Percentiles rank a stretch among this genome's conserved stretches.
Evolutionary conservation across 108 stramenopile species (phyloP).

Genomic region (Skeletonema marinoi): DNA sequence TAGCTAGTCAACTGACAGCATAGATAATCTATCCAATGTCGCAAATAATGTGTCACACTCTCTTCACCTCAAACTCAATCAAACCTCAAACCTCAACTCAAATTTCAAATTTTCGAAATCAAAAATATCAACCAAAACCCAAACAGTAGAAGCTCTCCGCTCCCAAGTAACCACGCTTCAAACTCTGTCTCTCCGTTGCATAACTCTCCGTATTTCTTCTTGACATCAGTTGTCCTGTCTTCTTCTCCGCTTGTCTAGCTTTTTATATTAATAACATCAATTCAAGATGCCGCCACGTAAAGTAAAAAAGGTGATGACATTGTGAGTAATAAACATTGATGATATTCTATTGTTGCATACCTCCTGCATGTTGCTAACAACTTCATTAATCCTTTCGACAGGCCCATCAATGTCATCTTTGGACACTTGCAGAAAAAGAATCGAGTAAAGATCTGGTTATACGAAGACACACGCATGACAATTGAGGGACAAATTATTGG

Average conservation of each 20-base stretch:
- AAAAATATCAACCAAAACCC: too few species aligned
- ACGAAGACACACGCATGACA: constrained; percentile 95
- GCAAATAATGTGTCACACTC: too few species aligned
- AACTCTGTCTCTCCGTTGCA: not conserved
- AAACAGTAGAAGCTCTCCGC: too few species aligned
- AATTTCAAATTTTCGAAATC: too few species aligned
- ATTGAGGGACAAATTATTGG: constrained; percentile 98
- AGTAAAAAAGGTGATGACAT: constrained; percentile 92
- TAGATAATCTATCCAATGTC: too few species aligned
- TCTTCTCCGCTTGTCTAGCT: not conserved
- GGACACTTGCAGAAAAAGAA: constrained; percentile 93
- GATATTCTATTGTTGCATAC: too few species aligned
- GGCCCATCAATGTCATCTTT: constrained; percentile 98
- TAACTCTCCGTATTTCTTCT: not conserved
- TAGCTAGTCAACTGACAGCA: too few species aligned
- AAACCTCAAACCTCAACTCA: too few species aligned
- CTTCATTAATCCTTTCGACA: not conserved
- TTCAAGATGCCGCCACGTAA: constrained; percentile 80
- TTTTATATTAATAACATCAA: not conserved
- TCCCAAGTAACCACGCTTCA: too few species aligned
- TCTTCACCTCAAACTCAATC: too few species aligned
- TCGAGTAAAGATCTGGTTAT: constrained; percentile 96
- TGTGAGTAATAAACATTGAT: too few species aligned
- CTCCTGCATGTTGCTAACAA: too few species aligned
- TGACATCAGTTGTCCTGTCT: not conserved